A percentile compares a stretch with the other conserved stretches of the same genome.
phyloP scores from a whole-genome alignment of 1,284 basidiomycete species.

The Cryptococcus sp. region DNA sequence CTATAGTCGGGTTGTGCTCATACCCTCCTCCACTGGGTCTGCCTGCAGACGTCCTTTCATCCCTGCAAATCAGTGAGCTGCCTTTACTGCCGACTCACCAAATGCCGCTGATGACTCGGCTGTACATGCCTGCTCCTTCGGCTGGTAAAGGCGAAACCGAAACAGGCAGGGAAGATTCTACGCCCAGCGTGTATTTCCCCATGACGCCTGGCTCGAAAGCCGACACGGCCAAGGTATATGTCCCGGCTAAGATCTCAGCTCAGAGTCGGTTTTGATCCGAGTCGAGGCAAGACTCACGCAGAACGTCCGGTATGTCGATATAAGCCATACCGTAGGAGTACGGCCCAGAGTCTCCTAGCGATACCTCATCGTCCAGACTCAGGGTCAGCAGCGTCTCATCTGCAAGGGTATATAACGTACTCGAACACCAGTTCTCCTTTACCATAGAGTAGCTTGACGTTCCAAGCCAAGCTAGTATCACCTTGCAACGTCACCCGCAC shows the following conservation, averaged over 20 bases:
- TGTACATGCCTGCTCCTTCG: conserved; percentile 89
- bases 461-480: conserved; percentile 64
- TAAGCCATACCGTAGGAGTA: conserved; percentile 75
- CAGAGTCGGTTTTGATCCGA: too few species aligned
- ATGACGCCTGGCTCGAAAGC: conserved; percentile 68
- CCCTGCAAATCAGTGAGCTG: conserved; percentile 47
- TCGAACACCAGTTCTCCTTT: conserved; percentile 65
- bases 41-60: conserved; percentile 56
- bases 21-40: conserved; percentile 61
- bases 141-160: conserved; percentile 49
- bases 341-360: conserved; percentile 66
- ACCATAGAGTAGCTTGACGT: conserved; percentile 69
- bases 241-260: conserved; percentile 55
- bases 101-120: conserved; percentile 57
- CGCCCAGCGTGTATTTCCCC: conserved; percentile 59
- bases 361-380: conserved; percentile 56
- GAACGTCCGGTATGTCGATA: conserved; percentile 51
- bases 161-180: conserved; percentile 57
- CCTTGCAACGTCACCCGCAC: conserved; percentile 57
- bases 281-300: conserved; percentile 52
- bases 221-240: conserved; percentile 76
- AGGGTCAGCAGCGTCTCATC: conserved; percentile 21
- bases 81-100: conserved; percentile 54
- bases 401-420: conserved; percentile 49
- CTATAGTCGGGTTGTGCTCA: conserved; percentile 62